Percentiles rank a stretch among this genome's conserved stretches.
Evolutionary conservation across 2,329 filamentous ascomycete species (phyloP).

Genomic region (Calonectria montana): DNA sequence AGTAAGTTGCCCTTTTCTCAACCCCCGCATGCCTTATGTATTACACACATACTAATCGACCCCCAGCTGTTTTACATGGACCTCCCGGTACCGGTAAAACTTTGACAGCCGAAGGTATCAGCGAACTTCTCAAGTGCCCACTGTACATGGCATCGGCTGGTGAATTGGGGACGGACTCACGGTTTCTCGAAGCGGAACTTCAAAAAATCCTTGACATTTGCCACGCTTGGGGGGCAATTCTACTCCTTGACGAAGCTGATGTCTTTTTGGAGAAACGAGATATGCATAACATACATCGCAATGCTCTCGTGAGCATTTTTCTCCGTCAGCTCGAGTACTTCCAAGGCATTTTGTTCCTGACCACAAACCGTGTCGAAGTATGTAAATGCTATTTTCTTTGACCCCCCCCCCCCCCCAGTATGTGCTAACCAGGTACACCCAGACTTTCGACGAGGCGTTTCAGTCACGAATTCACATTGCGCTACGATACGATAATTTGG

Average conservation of each 20-base stretch:
- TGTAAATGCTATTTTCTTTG: slow-evolving; percentile 23
- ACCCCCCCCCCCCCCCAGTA: background rate
- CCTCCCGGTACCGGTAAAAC: slow-evolving; percentile 92
- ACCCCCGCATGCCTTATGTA: background rate
- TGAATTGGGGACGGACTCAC: slow-evolving; percentile 83
- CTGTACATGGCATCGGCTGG: slow-evolving; percentile 87
- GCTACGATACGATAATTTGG: slow-evolving; percentile 81
- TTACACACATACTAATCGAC: slow-evolving; percentile 27
- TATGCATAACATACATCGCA: slow-evolving; percentile 85
- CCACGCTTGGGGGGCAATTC: slow-evolving; percentile 85
- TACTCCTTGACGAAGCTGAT: slow-evolving; percentile 88
- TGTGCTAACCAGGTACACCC: slow-evolving; percentile 12
- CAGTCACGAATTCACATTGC: slow-evolving; percentile 89
- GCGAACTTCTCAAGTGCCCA: slow-evolving; percentile 83
- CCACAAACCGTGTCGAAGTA: slow-evolving; percentile 84
- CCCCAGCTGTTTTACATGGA: slow-evolving; percentile 78
- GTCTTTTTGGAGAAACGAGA: slow-evolving; percentile 87
- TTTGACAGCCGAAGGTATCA: slow-evolving; percentile 87
- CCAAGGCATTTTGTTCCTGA: slow-evolving; percentile 89
- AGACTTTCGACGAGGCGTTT: slow-evolving; percentile 92
- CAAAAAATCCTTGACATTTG: slow-evolving; percentile 89
- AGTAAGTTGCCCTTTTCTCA: slow-evolving; percentile 49
- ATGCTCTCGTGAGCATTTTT: slow-evolving; percentile 89
- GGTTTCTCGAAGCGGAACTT: slow-evolving; percentile 78
- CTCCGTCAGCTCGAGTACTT: slow-evolving; percentile 90